Base-by-base conservation (phyloP, 768 basidiomycete species). In the Kwoniella mangroviensis region DNA sequence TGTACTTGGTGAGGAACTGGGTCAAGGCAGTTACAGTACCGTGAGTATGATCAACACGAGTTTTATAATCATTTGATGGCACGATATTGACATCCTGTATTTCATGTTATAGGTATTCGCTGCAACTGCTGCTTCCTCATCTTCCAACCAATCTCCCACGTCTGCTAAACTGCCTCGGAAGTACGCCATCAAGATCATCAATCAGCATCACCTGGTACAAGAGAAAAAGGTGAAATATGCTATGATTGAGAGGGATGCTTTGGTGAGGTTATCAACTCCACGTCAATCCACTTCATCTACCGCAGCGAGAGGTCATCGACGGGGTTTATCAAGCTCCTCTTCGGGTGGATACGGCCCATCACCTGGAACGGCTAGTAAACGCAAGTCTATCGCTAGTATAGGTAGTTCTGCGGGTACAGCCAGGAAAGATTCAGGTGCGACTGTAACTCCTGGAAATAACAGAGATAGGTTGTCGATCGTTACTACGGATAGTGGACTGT, bases 171-270 rank as follows among this genome's bases (percentile, higher is more conserved):
- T 66, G 4, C 74, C 74, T 54, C 62, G 72, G 22, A 69, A 75
- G 51, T 84, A 80, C 64, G 83, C 83, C 42, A 79, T 84, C 76
- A 84, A 84, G 54, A 83, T 84, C 68, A 81, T 84, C 71, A 81
- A 83, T 61, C 82, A 84, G 65, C 77, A 78, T 45, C 83, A 84
- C 49, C 79, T 84, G 24, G 73, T 83, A 22, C 76, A 78, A 34
- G 81, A 84, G 76, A 81, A 82, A 63, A 84, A 84, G 71, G 79
- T 76, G 10, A 82, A 82, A 64, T 84, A 84, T 70, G 83, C 83
- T 4, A 77, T 79, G 71, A 79, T 84, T 53, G 83, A 84, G 63
- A 73, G 81, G 5, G 83, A 84, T 51, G 82, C 83, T 13, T 67
- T 84, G 17, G 79, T 83, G 19, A 70, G 81, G 15, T 75, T 84